These are phyloP conservation scores for Ustilago hordei DNA, from an alignment of 1,284 basidiomycete species.

Conservation along the genomic window DNA sequence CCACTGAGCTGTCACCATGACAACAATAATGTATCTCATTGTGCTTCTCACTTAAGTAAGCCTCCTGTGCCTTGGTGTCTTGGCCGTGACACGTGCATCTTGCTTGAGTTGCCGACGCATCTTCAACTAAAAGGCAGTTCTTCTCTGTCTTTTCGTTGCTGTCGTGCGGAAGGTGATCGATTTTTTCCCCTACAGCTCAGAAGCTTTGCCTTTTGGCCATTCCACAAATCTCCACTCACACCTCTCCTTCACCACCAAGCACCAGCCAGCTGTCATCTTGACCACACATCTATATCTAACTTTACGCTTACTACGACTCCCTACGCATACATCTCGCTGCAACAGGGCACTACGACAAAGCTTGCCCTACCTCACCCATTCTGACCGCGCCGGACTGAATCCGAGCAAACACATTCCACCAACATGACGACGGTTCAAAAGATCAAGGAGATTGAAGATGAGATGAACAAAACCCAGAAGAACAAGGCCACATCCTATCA, in stretches of 20 bases:
- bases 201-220: slow-evolving; percentile 11
- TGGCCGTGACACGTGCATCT: too few species aligned
- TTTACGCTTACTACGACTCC: too few species aligned
- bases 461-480: slow-evolving; percentile 79
- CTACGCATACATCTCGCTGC: not conserved
- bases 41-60: too few species aligned
- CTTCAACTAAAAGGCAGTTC: not conserved
- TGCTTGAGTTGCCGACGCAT: too few species aligned
- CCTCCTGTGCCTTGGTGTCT: too few species aligned
- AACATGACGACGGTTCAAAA: slow-evolving; percentile 63
- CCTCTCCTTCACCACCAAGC: not conserved
- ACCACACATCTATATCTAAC: not conserved
- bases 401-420: slow-evolving; percentile 15
- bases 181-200: slow-evolving; percentile 23
- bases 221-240: slow-evolving; percentile 1
- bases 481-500: slow-evolving; percentile 87
- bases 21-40: too few species aligned
- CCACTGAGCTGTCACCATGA: too few species aligned
- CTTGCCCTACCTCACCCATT: not conserved
- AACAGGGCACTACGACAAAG: not conserved
- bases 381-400: slow-evolving; percentile 31
- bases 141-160: slow-evolving; percentile 6
- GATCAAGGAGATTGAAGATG: slow-evolving; percentile 69
- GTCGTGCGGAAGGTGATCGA: slow-evolving; percentile 42
- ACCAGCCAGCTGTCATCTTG: not conserved